Evolutionary conservation across 73 alveolate species (phyloP).

Genomic region (Paramecium octaurelia): DNA sequence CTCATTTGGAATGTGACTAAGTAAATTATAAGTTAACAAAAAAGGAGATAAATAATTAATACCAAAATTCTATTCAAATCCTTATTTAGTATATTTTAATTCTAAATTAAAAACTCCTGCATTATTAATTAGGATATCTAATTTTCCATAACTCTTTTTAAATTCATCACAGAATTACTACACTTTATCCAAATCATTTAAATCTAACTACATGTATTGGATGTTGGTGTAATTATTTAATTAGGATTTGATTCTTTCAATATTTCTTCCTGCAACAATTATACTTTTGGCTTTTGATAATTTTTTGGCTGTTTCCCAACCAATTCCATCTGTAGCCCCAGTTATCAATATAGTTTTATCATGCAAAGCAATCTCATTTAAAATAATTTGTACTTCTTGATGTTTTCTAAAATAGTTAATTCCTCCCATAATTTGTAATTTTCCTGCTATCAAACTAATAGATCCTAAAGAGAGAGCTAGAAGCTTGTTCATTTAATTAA

Average conservation of each 20-base stretch:
- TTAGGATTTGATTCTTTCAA: not conserved
- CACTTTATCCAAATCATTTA: slow-evolving; percentile 61
- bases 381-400: not conserved
- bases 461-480: not conserved
- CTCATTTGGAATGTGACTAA: slow-evolving; percentile 52
- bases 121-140: slow-evolving; percentile 71
- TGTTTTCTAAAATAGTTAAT: not conserved
- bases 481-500: not conserved
- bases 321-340: slow-evolving; percentile 67
- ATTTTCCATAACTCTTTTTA: slow-evolving; percentile 49
- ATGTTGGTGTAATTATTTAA: not conserved
- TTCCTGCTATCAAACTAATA: not conserved
- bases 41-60: slow-evolving; percentile 67
- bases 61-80: slow-evolving; percentile 61
- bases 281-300: slow-evolving; percentile 26
- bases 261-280: not conserved
- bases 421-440: not conserved
- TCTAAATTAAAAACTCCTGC: slow-evolving; percentile 63
- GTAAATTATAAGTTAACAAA: slow-evolving; percentile 59
- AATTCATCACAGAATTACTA: slow-evolving; percentile 57
- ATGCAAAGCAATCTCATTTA: not conserved
- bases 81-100: slow-evolving; percentile 65
- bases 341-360: slow-evolving; percentile 65
- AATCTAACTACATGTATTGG: slow-evolving; percentile 58
- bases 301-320: not conserved